Evolutionary conservation across 73 alveolate genomes (phyloP).

Genomic region (Symbiodinium pilosum): DNA sequence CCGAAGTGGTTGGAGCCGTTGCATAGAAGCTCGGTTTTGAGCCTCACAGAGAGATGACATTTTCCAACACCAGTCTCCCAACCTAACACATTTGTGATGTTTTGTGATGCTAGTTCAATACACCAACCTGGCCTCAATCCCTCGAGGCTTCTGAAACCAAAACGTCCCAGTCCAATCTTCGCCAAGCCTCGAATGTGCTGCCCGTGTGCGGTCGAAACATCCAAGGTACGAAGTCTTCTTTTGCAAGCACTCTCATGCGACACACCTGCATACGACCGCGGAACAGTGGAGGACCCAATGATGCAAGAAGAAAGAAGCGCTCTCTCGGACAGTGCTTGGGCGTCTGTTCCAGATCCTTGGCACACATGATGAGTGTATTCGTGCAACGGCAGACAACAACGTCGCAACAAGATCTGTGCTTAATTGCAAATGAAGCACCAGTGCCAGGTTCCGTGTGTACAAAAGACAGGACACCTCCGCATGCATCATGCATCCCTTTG

Average conservation of each 20-base stretch:
- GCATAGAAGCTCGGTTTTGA: neutral
- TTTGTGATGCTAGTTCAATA: too few relatives aligned
- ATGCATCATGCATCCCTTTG: neutral
- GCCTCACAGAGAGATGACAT: neutral
- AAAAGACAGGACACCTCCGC: neutral
- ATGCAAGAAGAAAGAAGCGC: constrained; percentile 45
- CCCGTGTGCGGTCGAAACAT: too few relatives aligned
- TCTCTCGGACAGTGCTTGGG: constrained; percentile 59
- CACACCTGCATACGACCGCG: neutral
- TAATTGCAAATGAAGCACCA: too few relatives aligned
- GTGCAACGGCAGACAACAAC: too few relatives aligned
- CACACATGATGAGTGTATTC: too few relatives aligned
- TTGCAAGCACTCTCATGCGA: too few relatives aligned
- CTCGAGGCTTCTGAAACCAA: neutral
- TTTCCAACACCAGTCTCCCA: too few relatives aligned
- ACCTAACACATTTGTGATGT: neutral
- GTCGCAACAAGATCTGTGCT: too few relatives aligned
- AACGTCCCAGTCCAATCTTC: constrained; percentile 3
- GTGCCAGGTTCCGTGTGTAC: neutral
- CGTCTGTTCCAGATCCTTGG: constrained; percentile 53
- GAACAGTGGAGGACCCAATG: neutral
- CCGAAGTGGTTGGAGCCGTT: neutral
- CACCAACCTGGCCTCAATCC: neutral
- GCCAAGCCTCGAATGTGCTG: neutral
- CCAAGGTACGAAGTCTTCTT: too few relatives aligned